Percentiles rank a stretch among this genome's conserved stretches.
Evolutionary conservation across 2,329 filamentous ascomycete species (phyloP).

Genomic region (Fusarium proliferatum): DNA sequence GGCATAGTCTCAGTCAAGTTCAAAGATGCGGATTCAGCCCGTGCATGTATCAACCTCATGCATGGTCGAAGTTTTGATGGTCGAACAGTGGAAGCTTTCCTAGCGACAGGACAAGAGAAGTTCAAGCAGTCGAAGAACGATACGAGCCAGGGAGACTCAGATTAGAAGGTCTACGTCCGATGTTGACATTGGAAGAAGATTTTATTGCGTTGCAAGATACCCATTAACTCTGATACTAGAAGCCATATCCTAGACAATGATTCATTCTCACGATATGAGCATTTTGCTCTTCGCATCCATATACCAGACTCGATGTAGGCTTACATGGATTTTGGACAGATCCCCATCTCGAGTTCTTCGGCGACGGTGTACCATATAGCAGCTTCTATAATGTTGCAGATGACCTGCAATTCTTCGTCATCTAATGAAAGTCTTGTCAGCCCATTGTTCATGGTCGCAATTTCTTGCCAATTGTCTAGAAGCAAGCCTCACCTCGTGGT

Average conservation of each 20-base stretch:
- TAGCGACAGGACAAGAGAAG: constrained; percentile 76
- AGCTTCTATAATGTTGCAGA: constrained; percentile 77
- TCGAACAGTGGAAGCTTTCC: constrained; percentile 75
- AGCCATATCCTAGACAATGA: constrained; percentile 3
- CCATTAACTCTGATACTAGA: constrained; percentile 29
- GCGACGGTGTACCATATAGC: constrained; percentile 74
- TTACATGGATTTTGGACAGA: constrained; percentile 23
- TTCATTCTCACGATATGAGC: background rate
- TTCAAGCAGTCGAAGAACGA: constrained; percentile 76
- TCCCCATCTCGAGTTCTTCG: constrained; percentile 55
- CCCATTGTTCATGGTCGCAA: background rate
- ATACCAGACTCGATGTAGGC: background rate
- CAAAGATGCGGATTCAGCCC: constrained; percentile 74
- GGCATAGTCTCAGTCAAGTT: constrained; percentile 91
- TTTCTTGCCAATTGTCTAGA: constrained; percentile 2
- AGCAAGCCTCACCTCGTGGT: constrained; percentile 64
- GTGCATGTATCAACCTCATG: constrained; percentile 79
- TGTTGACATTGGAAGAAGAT: constrained; percentile 1
- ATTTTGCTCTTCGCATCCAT: background rate
- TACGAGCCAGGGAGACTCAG: constrained; percentile 57
- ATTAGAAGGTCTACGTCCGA: constrained; percentile 33
- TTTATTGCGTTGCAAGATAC: constrained; percentile 45
- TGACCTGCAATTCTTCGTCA: constrained; percentile 72
- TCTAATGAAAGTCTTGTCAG: constrained; percentile 50
- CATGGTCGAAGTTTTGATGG: constrained; percentile 83